Conservation (phyloP, 257 asterid species). For the Haberlea rhodopensis region DNA sequence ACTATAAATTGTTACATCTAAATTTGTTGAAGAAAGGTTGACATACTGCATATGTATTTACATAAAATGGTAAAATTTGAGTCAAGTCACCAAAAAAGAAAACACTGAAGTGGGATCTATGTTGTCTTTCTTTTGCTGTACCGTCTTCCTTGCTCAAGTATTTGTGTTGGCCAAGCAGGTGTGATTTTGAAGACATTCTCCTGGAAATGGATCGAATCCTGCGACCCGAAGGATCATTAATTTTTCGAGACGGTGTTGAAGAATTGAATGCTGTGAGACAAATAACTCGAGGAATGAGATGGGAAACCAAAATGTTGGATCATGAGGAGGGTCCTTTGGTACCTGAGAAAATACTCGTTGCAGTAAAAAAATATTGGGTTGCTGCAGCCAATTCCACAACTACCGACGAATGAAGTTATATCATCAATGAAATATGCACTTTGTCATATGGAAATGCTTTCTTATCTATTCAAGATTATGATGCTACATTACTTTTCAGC, state of each 20-base stretch:
- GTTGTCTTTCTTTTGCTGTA: neutral
- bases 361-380: constrained; percentile 67
- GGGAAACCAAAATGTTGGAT: constrained; percentile 72
- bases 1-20: too few relatives aligned
- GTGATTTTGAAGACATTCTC: constrained; percentile 78
- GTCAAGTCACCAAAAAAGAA: neutral
- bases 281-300: constrained; percentile 72
- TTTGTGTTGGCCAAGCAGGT: constrained; percentile 39
- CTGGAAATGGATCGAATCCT: constrained; percentile 85
- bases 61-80: neutral
- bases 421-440: neutral
- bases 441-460: constrained; percentile 12
- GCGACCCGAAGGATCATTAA: constrained; percentile 75
- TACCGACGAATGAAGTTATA: constrained; percentile 36
- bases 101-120: neutral
- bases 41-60: neutral
- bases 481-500: constrained; percentile 13
- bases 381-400: constrained; percentile 37
- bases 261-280: constrained; percentile 68
- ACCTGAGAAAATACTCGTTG: constrained; percentile 76
- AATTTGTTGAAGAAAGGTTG: neutral
- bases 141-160: neutral
- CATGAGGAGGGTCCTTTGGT: constrained; percentile 94
- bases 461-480: neutral
- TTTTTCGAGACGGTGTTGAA: constrained; percentile 77